These are phyloP conservation scores for Abrus pulchellus DNA, from an alignment of 306 rosid species.

Conservation along the genomic window DNA sequence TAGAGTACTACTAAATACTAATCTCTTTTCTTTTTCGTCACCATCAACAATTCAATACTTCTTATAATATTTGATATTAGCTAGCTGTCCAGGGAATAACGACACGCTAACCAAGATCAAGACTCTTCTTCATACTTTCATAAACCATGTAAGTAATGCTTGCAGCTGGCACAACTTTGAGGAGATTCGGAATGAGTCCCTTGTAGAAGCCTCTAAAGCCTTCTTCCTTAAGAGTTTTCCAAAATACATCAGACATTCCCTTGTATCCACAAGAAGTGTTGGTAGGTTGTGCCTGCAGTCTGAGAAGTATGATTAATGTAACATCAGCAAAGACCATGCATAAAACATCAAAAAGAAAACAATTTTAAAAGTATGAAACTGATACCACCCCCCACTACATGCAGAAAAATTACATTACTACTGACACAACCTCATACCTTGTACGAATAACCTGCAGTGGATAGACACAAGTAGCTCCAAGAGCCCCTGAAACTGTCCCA, in stretches of 20 bases:
- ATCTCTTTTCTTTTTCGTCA: constrained; percentile 56
- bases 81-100: constrained; percentile 43
- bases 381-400: constrained; percentile 4
- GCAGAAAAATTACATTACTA: constrained; percentile 25
- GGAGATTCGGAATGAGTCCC: constrained; percentile 69
- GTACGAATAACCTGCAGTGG: constrained; percentile 70
- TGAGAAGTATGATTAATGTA: constrained; percentile 42
- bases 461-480: constrained; percentile 66
- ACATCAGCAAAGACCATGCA: constrained; percentile 35
- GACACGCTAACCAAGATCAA: constrained; percentile 55
- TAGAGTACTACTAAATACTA: constrained; percentile 43
- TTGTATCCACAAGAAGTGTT: constrained; percentile 52
- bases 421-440: constrained; percentile 49
- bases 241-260: constrained; percentile 67
- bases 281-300: constrained; percentile 62
- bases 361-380: constrained; percentile 17
- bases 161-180: constrained; percentile 72
- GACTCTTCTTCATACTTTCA: constrained; percentile 61
- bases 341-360: constrained; percentile 7
- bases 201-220: constrained; percentile 62
- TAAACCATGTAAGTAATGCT: constrained; percentile 67
- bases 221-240: constrained; percentile 61
- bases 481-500: constrained; percentile 65
- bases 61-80: constrained; percentile 55
- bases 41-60: constrained; percentile 51